Base-by-base conservation (phyloP, 345 rosid species). In the Adansonia digitata region DNA sequence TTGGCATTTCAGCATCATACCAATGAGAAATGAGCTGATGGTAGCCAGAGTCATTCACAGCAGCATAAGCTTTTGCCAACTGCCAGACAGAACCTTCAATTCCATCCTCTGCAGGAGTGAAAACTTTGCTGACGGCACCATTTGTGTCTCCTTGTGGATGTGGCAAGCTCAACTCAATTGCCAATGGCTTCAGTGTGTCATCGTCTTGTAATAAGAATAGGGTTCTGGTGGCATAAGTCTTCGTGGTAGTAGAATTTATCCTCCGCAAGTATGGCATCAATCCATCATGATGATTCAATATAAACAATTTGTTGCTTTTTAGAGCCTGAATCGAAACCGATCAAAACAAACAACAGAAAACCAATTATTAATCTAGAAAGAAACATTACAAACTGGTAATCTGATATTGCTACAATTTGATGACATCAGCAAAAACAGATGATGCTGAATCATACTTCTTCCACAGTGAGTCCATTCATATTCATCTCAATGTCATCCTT, bases 1-100 rank as follows among this genome's bases (percentile, higher is more conserved):
- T 45, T 56, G 49, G 43, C 5, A 29, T 22, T 75, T 62, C 51
- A 39, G 27, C 27, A 69, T 51, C 69, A 72, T 91, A 94, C 97
- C 97, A 92, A 76, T 94, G 97, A 84, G 95, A 87, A 76, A 94
- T 73, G 65, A 94, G 97, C 79, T 92, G 97, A 76, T 94, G 98
- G 75, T 88, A 91, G 76, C 97, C 95, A 2, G 98, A 92, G 82
- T 94, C 97, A 62, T 85, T 94, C 61, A 92, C 93, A 20, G 92
- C 91, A 4, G 81, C 95, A 18, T 94, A 94, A 75, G 98, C 97
- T 81, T 94, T 92, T 45, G 97, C 97, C 59, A 94, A 88, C 74
- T 92, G 91, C 98, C 98, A 94, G 56, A 94, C 76, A 0, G 91
- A 82, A 65, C 88, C 87, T 75, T 84, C 90, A 3, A 88, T 75